Evolutionary conservation across 1,284 basidiomycete species (phyloP).

Genomic region (Microbotryomycetes sp.): DNA sequence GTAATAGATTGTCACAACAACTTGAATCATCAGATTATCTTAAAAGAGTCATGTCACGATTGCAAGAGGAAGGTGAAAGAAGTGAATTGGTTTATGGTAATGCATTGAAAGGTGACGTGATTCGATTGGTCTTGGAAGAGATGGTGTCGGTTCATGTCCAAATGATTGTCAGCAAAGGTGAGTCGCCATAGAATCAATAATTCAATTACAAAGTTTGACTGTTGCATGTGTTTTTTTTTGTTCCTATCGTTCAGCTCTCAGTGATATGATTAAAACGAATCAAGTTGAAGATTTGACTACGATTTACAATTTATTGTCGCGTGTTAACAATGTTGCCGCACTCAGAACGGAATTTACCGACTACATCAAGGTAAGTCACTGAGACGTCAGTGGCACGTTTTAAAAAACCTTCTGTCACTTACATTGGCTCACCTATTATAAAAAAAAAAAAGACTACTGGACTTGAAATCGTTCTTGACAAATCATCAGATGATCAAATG

Average conservation of each 20-base stretch:
- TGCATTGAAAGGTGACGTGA: conserved; percentile 19
- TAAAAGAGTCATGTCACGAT: conserved; percentile 47
- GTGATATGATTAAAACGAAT: conserved; percentile 12
- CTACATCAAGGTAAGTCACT: conserved; percentile 45
- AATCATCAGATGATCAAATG: conserved; percentile 61
- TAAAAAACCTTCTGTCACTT: conserved; percentile 35
- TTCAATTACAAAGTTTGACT: no score
- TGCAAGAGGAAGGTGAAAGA: conserved; percentile 55
- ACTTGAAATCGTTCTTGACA: conserved; percentile 54
- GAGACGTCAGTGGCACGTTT: neutral
- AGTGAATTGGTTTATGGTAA: conserved; percentile 49
- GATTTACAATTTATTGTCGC: conserved; percentile 60
- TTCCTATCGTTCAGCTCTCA: conserved; percentile 8
- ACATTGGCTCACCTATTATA: neutral
- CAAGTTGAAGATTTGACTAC: conserved; percentile 48
- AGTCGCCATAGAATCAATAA: conserved; percentile 2
- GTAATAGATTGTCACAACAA: conserved; percentile 2
- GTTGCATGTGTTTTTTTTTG: no score
- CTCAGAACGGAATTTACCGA: conserved; percentile 60
- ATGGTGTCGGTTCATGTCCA: conserved; percentile 31
- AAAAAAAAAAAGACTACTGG: conserved; percentile 43
- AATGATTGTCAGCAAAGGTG: conserved; percentile 29
- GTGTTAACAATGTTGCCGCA: conserved; percentile 54
- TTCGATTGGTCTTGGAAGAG: conserved; percentile 26
- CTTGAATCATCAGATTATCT: conserved; percentile 49